Percentiles rank a stretch among this genome's conserved stretches.
Conservation (phyloP, 176 grass and related monocot species). For the Carex scoparia region DNA sequence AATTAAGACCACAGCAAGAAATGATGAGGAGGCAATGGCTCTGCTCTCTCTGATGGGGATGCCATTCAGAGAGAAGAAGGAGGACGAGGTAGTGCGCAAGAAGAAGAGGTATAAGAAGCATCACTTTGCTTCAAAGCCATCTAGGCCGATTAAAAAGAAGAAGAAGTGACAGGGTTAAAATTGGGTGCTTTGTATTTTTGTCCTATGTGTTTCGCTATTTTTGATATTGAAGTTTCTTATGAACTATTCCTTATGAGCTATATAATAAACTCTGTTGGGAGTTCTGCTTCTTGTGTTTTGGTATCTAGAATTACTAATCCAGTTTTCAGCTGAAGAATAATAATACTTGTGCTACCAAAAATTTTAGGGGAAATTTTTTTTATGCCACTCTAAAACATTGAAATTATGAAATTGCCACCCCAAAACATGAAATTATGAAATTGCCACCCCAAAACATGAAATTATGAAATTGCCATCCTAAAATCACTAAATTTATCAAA, state of each 20-base stretch:
- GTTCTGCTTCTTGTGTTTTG: background rate
- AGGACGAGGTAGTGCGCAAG: slow-evolving; percentile 24
- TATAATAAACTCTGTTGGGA: slow-evolving; percentile 6
- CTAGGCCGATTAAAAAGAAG: slow-evolving; percentile 23
- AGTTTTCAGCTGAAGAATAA: background rate
- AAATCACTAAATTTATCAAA: no score
- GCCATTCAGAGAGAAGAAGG: slow-evolving; percentile 61
- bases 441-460: no score
- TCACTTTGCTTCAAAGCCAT: slow-evolving; percentile 28
- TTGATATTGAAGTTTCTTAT: background rate
- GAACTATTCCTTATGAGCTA: background rate
- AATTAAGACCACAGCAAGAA: slow-evolving; percentile 67
- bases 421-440: no score
- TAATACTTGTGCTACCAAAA: no score
- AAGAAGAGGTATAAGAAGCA: slow-evolving; percentile 72
- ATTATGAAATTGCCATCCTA: no score
- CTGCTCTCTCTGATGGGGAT: slow-evolving; percentile 75
- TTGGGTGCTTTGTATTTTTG: background rate
- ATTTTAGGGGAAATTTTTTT: no score
- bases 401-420: no score
- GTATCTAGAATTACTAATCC: background rate
- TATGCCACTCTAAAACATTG: no score
- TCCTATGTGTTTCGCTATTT: slow-evolving; percentile 7
- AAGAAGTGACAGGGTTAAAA: background rate
- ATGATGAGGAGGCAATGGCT: slow-evolving; percentile 51